Percentiles rank a stretch among this genome's conserved stretches.
Conservation (phyloP, 1,284 basidiomycete species). For the Ustilago bromivora region DNA sequence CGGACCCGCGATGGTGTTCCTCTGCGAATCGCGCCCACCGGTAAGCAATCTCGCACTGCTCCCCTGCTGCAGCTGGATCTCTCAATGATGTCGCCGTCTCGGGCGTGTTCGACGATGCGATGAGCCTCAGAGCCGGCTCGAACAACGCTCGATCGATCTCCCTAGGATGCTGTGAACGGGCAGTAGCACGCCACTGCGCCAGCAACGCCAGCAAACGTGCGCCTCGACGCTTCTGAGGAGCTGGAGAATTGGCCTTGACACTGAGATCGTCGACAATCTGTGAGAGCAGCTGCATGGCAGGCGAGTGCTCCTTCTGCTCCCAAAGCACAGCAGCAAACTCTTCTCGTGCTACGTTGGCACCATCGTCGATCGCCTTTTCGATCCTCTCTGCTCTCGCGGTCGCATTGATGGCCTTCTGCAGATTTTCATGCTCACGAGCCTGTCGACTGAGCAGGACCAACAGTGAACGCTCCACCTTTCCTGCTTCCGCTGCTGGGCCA, state of each 20-base stretch:
- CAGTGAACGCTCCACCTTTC: conserved; percentile 78
- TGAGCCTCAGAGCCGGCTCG: conserved; percentile 73
- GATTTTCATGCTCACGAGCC: conserved; percentile 78
- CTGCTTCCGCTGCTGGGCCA: conserved; percentile 74
- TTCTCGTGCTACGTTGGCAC: conserved; percentile 74
- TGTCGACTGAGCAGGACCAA: conserved; percentile 80
- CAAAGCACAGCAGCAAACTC: conserved; percentile 93
- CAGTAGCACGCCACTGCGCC: conserved; percentile 85
- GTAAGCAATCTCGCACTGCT: conserved; percentile 79
- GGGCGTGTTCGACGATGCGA: conserved; percentile 4
- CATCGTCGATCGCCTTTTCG: conserved; percentile 59
- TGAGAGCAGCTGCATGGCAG: conserved; percentile 82
- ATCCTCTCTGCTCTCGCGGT: conserved; percentile 80
- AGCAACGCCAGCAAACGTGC: conserved; percentile 71
- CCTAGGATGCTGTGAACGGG: conserved; percentile 84
- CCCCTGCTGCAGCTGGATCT: conserved; percentile 39
- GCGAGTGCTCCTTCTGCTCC: conserved; percentile 84
- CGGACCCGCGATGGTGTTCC: conserved; percentile 79
- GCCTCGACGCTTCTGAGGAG: conserved; percentile 28
- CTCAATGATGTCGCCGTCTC: background rate
- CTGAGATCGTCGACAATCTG: conserved; percentile 62
- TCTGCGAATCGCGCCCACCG: conserved; percentile 90
- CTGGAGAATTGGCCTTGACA: conserved; percentile 8
- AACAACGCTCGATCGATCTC: conserved; percentile 82
- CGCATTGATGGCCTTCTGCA: conserved; percentile 88